Evolutionary conservation across 352 stramenopile genomes (phyloP), one percentile per base, ranked within the genome.

Genomic region (Phytophthora cactorum): DNA sequence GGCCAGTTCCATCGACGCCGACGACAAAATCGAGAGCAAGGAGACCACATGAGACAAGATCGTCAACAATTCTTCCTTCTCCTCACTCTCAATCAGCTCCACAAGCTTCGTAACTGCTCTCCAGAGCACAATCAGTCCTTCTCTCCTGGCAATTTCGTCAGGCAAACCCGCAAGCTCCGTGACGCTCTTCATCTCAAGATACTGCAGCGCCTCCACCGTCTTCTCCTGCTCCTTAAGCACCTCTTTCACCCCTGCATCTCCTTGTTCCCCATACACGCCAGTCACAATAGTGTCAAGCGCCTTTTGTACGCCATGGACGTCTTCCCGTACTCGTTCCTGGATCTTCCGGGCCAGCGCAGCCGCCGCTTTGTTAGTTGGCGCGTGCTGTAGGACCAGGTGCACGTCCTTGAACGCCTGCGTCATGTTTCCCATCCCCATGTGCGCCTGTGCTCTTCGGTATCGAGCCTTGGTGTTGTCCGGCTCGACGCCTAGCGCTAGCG

Each of bases 281-380:
- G 47, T 68, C 25, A 72, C 31, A 53, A 96, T 75, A 22, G 67
- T 68, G 34, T 94, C 82, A 22, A 96, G 67, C 17, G 84, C 85
- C 63, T 96, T 96, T 28, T 90, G 84, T n/a, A 93, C 75, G 7
- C 88, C 88, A 56, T 92, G 78, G 1, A 88, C 72, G 51, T 95
- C 88, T 14, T 90, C 75, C n/a, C 84, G 72, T 15, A 92, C 82
- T 1, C 71, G 60, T 41, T 95, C 86, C 45, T 91, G 86, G 71
- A 96, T 92, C 74, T 85, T 86, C 29, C 85, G 75, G 55, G 85
- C 83, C 53, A 96, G 67, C 29, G 79, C 73, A 32, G 84, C 70
- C 2, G 86, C 88, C 4, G 84, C 74, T 59, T 96, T 93, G 78
- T 96, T 96, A 17, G 22, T 78, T 5, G 86, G 83, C 53, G 88